Evolutionary conservation across 495 filamentous ascomycete genomes (phyloP).

Genomic region (Aspergillus indologenus): DNA sequence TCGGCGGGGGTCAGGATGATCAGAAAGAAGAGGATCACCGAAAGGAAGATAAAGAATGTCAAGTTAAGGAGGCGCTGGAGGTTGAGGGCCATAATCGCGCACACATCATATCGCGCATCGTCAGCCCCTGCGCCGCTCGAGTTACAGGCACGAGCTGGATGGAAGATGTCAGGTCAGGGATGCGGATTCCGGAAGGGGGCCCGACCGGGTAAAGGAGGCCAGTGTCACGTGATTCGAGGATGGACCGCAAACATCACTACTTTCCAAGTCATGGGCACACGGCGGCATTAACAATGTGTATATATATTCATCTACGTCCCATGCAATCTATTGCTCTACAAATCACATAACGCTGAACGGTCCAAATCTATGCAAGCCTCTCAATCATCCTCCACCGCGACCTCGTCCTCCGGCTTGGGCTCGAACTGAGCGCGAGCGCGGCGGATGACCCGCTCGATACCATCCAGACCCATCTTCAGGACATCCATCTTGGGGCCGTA

Average conservation of each 20-base stretch:
- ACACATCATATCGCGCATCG: conserved; percentile 24
- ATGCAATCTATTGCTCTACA: conserved; percentile 9
- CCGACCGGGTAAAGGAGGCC: neutral
- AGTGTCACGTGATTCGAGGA: conserved; percentile 2
- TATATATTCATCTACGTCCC: neutral
- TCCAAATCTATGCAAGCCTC: neutral
- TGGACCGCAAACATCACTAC: too few relatives aligned
- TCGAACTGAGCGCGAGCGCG: conserved; percentile 37
- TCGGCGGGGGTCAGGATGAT: conserved; percentile 81
- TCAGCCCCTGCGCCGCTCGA: neutral
- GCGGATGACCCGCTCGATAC: conserved; percentile 73
- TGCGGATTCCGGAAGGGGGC: neutral
- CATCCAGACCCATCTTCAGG: conserved; percentile 78
- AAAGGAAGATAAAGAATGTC: conserved; percentile 73
- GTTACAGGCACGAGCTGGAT: neutral
- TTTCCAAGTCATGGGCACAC: neutral
- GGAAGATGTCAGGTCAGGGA: neutral
- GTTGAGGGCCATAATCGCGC: conserved; percentile 45
- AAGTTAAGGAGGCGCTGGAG: conserved; percentile 79
- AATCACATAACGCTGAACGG: neutral
- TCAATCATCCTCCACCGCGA: conserved; percentile 42
- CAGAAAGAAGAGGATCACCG: conserved; percentile 66
- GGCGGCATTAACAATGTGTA: neutral
- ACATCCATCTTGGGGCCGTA: conserved; percentile 92
- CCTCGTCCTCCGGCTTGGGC: conserved; percentile 38